Conservation (phyloP, 495 filamentous ascomycete species). For the Trichodelitschia bisporula region DNA sequence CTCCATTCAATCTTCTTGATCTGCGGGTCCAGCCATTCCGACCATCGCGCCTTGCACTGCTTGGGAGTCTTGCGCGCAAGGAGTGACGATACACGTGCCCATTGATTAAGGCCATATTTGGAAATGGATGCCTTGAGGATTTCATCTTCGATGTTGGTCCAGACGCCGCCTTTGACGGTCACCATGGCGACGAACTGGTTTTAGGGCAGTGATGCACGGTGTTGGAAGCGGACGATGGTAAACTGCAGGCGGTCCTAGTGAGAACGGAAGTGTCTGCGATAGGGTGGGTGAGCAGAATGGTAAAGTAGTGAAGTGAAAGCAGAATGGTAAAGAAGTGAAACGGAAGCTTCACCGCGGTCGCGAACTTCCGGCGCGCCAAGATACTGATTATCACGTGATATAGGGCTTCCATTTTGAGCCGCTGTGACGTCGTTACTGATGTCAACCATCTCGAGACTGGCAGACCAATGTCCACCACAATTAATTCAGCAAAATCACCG, state of each 20-base stretch:
- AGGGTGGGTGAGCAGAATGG: neutral
- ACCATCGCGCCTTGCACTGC: conserved; percentile 96
- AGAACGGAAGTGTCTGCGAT: neutral
- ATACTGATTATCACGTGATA: no score
- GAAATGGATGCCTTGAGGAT: conserved; percentile 65
- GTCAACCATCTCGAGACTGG: no score
- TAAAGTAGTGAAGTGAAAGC: neutral
- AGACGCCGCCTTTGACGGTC: conserved; percentile 95
- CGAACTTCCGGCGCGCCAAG: no score
- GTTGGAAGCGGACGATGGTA: conserved; percentile 1
- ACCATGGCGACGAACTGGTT: conserved; percentile 37
- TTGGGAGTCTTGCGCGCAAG: conserved; percentile 95
- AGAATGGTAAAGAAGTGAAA: conserved; percentile 1
- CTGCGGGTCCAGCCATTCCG: conserved; percentile 91
- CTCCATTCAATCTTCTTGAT: conserved; percentile 99
- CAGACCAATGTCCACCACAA: no score
- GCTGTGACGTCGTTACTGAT: no score
- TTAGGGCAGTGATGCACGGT: neutral
- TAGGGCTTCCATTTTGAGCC: no score
- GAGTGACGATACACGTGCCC: conserved; percentile 93
- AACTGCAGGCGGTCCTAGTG: neutral
- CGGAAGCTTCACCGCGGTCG: no score
- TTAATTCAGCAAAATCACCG: no score
- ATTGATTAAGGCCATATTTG: conserved; percentile 51
- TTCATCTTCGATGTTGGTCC: conserved; percentile 75